Base-by-base conservation (phyloP, 345 rosid genomes). In the Aquilaria yunnanensis region DNA sequence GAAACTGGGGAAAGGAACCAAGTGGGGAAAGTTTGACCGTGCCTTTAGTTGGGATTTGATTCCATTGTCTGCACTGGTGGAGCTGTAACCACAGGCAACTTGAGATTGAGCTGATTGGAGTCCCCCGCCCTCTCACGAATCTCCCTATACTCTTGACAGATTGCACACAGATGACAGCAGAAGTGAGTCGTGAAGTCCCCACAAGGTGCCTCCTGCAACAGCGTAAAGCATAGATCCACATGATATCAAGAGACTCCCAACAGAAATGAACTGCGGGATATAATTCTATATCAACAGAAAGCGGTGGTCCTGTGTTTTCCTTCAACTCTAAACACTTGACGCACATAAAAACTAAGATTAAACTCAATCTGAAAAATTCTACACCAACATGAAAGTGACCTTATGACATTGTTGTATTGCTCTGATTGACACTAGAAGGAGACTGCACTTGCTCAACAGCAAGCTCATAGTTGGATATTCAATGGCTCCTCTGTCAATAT, bases 121-220 rank as follows among this genome's bases (percentile, higher is more conserved):
- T 75, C 75, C 3, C 69, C 75, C 9, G 78, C 68, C 69, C 82
- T 85, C 64, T 81, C 92, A 29, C 85, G 67, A 45, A 85, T 85
- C 82, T 93, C 96, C 71, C 96, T 79, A 48, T 83, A 90, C 69
- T 90, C 98, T 78, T 93, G 98, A 75, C 97, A 88, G 70, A 83
- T 77, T 37, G 97, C 96, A 63, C 97, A 90, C 61, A 86, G 81
- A 82, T 93, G 98, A 72, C 97, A 93, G 77, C 78, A 90, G 69
- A 83, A 85, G 74, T 86, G 97, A 46, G 98, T 85, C 7, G 75
- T 75, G 9, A 86, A 79, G 74, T 90, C 98, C 57, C 89, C 80
- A 69, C 97, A 93, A 23, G 96, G 96, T 14, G 87, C 97, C 69
- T 86, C 98, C 97, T 93, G 85, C 78, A 57, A 37, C 53, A 65